These are phyloP conservation scores for Trichocladium uniseriatum DNA, from an alignment of 495 filamentous ascomycete genomes.

Conservation along the genomic window DNA sequence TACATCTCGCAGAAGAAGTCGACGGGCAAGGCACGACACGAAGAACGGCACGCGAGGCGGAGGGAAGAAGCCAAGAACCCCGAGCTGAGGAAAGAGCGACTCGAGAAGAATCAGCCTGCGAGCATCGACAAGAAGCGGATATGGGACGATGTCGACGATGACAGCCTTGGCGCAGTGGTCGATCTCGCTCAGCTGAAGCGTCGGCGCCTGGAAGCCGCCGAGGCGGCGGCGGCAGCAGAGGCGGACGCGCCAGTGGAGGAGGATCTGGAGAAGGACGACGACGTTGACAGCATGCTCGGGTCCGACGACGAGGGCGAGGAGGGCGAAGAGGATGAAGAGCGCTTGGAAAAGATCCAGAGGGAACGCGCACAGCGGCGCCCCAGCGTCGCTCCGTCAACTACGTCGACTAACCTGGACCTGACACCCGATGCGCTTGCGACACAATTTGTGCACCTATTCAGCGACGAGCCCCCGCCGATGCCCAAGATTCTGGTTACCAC, in stretches of 20 bases:
- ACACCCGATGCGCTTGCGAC: constrained; percentile 57
- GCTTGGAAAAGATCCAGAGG: constrained; percentile 30
- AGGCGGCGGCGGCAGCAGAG: constrained; percentile 37
- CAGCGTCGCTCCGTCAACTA: constrained; percentile 50
- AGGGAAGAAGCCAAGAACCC: constrained; percentile 81
- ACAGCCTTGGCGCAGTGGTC: constrained; percentile 63
- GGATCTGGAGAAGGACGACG: constrained; percentile 46
- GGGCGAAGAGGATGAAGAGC: constrained; percentile 34
- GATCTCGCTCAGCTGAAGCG: constrained; percentile 70
- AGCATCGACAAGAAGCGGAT: constrained; percentile 84
- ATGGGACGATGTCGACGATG: constrained; percentile 86
- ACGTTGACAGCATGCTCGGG: constrained; percentile 66
- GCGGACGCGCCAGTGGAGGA: constrained; percentile 39
- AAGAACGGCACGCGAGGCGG: constrained; percentile 65
- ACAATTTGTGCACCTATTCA: constrained; percentile 78
- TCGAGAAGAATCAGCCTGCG: constrained; percentile 66
- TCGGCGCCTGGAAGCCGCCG: constrained; percentile 56
- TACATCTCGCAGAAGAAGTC: constrained; percentile 72
- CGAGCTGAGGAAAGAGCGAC: constrained; percentile 56
- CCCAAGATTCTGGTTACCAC: constrained; percentile 88
- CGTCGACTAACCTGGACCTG: constrained; percentile 61
- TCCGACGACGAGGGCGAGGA: constrained; percentile 43
- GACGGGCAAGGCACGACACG: constrained; percentile 60
- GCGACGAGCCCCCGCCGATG: constrained; percentile 46
- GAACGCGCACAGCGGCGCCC: constrained; percentile 45